phyloP scores from a whole-genome alignment of 2,329 filamentous ascomycete genomes.

The Fusarium sp. region DNA sequence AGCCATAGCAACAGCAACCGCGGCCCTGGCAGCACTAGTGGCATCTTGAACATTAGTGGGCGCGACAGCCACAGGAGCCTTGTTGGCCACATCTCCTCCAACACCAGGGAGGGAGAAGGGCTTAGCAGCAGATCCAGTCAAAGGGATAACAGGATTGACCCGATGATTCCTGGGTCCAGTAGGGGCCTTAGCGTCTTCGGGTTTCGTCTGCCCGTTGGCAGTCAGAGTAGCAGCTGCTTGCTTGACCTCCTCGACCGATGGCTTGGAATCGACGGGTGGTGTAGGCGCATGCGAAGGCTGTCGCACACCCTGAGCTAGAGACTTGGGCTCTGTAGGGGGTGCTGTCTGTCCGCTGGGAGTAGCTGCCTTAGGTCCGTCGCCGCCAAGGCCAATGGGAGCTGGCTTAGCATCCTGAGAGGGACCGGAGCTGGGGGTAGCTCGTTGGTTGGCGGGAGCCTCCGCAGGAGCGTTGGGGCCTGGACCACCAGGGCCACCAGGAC shows the following conservation, averaged over 20 bases:
- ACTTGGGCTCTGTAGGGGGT: constrained; percentile 69
- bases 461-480: constrained; percentile 55
- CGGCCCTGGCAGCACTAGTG: constrained; percentile 81
- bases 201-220: constrained; percentile 56
- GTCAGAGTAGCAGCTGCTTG: constrained; percentile 60
- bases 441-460: constrained; percentile 70
- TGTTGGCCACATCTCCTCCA: constrained; percentile 54
- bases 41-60: constrained; percentile 71
- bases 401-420: constrained; percentile 61
- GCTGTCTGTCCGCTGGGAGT: constrained; percentile 63
- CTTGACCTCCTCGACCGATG: constrained; percentile 65
- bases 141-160: constrained; percentile 76
- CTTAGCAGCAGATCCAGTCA: constrained; percentile 64
- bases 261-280: constrained; percentile 79
- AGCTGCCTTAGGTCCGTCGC: constrained; percentile 64
- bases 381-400: constrained; percentile 66
- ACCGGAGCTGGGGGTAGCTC: constrained; percentile 65
- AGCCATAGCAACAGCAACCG: constrained; percentile 86
- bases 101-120: constrained; percentile 56
- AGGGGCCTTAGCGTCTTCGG: constrained; percentile 58
- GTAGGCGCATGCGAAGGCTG: constrained; percentile 69
- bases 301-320: constrained; percentile 62
- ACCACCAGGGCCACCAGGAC: constrained; percentile 68
- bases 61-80: constrained; percentile 56
- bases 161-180: constrained; percentile 67